Evolutionary conservation across 139 green algal genomes (phyloP), one percentile per base, ranked within the genome.

Genomic region (Pleodorina starrii): DNA sequence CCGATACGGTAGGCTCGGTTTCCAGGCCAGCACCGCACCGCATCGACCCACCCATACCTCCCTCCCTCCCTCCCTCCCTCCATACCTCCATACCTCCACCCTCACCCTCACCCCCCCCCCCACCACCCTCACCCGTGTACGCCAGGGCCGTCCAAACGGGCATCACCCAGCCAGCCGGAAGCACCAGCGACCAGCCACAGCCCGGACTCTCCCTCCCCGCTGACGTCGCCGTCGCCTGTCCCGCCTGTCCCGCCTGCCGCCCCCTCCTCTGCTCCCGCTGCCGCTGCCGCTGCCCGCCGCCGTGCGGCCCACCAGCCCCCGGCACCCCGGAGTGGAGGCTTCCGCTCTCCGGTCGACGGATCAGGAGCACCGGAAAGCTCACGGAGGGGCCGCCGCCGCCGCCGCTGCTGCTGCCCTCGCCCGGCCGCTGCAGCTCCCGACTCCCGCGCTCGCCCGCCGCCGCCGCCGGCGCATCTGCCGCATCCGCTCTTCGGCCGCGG

Each of bases 141-240:
- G 79, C 69, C 6, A 93, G 76, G 12, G 90, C 90, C 42, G 85
- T 74, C 92, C 94, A 96, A 11, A 96, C 83, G 14, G 89, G 88
- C 19, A 73, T 38, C 48, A 92, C 89, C 92, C 91, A 96, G 36
- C 88, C 59, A 0, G 91, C 80, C 2, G 94, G 94, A 40, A 96
- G 44, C 40, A 96, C 51, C 38, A 97, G 48, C 11, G 95, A 95
- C 93, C 91, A 97, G 48, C 94, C 93, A 51, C 44, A 44, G 2
- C 0, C 29, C 48, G 2, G 40, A 14, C 36, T 25, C 66, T 88
- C 25, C 36, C 9, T 25, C 69, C 6, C 46, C 32, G 46, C n/a
- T n/a, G n/a, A n/a, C n/a, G n/a, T n/a, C n/a, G n/a, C n/a, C n/a
- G n/a, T n/a, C n/a, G n/a, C n/a, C n/a, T n/a, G n/a, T n/a, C n/a